These are phyloP conservation scores for Dentipellis fragilis DNA, from an alignment of 768 basidiomycete genomes.

Conservation along the genomic window DNA sequence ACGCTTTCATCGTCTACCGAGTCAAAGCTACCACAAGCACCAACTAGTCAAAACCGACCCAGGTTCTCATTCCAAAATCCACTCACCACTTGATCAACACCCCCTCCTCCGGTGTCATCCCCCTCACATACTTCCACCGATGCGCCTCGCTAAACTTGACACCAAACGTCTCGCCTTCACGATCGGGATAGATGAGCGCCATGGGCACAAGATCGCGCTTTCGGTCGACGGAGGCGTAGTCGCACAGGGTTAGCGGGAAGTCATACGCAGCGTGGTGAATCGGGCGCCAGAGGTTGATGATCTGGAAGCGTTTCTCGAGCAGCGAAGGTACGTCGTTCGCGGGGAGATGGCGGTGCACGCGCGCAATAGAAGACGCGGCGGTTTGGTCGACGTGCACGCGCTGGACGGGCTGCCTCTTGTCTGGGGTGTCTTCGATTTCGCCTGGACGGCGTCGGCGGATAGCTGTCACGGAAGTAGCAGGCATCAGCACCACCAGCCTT, in stretches of 20 bases:
- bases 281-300: conserved; percentile 47
- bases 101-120: conserved; percentile 34
- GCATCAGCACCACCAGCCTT: too few relatives aligned
- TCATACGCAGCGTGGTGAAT: conserved; percentile 34
- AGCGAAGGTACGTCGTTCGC: conserved; percentile 26
- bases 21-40: conserved; percentile 20
- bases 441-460: conserved; percentile 32
- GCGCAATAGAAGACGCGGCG: conserved; percentile 24
- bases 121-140: conserved; percentile 35
- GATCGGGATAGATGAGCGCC: conserved; percentile 29
- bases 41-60: too few relatives aligned
- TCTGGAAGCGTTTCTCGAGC: conserved; percentile 37
- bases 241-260: conserved; percentile 39
- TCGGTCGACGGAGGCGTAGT: conserved; percentile 31
- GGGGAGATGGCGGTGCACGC: conserved; percentile 35
- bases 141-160: conserved; percentile 30
- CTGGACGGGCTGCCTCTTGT: conserved; percentile 34
- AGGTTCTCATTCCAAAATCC: too few relatives aligned
- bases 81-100: conserved; percentile 39
- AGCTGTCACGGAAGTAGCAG: conserved; percentile 22
- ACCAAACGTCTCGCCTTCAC: conserved; percentile 32
- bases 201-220: conserved; percentile 28
- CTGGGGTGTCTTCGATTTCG: conserved; percentile 23
- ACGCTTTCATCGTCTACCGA: conserved; percentile 30
- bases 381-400: conserved; percentile 40